A percentile compares a stretch with the other conserved stretches of the same genome.
phyloP scores from a whole-genome alignment of 306 rosid species.

The Delonix regia region DNA sequence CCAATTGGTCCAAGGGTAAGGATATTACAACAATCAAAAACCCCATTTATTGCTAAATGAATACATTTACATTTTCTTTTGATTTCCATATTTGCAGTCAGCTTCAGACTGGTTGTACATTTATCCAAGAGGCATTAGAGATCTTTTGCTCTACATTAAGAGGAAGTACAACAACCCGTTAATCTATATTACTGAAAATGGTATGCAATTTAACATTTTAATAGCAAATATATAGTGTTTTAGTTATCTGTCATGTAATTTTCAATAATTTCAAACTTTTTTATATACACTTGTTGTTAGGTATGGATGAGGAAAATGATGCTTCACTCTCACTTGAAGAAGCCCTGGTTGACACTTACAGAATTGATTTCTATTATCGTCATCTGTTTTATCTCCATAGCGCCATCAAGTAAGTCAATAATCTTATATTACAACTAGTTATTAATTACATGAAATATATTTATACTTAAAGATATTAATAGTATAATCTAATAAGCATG shows the following conservation, averaged over 20 bases:
- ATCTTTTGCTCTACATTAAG: not conserved
- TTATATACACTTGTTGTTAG: not conserved
- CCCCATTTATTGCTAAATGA: not conserved
- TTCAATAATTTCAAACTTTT: not conserved
- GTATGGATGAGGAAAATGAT: conserved; percentile 9
- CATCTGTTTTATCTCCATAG: not conserved
- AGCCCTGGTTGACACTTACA: not conserved
- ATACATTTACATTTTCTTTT: not conserved
- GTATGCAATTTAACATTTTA: not conserved
- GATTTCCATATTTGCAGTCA: not conserved
- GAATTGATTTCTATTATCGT: not conserved
- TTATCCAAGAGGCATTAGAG: not conserved
- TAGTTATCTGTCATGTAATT: too few relatives aligned
- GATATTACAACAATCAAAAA: not conserved
- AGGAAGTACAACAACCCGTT: not conserved
- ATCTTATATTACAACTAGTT: not conserved
- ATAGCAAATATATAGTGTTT: not conserved
- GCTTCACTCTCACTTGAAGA: not conserved
- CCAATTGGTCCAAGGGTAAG: conserved; percentile 4
- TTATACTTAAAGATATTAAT: not conserved
- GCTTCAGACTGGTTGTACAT: not conserved
- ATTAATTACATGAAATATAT: not conserved
- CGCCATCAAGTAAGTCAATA: conserved; percentile 38
- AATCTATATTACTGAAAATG: not conserved
- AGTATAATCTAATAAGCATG: too few relatives aligned